Evolutionary conservation across 1,139 yeast genomes (phyloP), one percentile per base, ranked within the genome.

Genomic region (Dujonia santamariae): DNA sequence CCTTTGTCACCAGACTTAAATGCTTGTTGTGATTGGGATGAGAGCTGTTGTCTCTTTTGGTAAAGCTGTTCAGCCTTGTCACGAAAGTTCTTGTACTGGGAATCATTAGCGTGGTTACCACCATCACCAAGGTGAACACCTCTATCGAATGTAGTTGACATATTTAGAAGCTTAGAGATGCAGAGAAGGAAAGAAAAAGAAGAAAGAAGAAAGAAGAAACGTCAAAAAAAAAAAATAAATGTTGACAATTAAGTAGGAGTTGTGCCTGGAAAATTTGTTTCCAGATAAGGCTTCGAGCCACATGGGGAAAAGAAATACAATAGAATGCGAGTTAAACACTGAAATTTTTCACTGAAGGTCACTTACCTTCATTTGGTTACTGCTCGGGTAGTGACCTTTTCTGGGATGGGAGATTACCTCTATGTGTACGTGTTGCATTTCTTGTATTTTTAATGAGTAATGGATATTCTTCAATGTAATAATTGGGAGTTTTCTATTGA

Each of bases 21-120:
- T 1, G 96, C 96, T 17, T 61, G 61, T 53, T 90, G 92, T 1
- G 96, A 85, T 51, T 84, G 71, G 34, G 72, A 68, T 3, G 85
- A 72, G 20, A 80, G 68, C 38, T 75, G 62, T 40, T 69, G 68
- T 38, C 80, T 70, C 47, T 75, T 75, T 39, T 72, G 60, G 56
- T 71, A 80, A 21, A 87, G 83, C 41, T 69, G 65, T 34, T 81
- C 80, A 2, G 97, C 97, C 48, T 75, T 60, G 9, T 69, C 67
- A 39, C 97, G 72, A 27, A 82, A 72, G 28, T 69, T 63, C 46
- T 75, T 73, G 58, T 86, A 90, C 50, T 79, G 71, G 3, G 61
- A 50, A 56, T 84, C 94, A 4, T 78, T 68, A 1, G 84, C 86
- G 58, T 83, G 94, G 54, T 84, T 84, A 50, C 82, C 82, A 51